These are phyloP conservation scores for Leccinum ponderosum DNA, from an alignment of 1,284 basidiomycete species.

Conservation along the genomic window DNA sequence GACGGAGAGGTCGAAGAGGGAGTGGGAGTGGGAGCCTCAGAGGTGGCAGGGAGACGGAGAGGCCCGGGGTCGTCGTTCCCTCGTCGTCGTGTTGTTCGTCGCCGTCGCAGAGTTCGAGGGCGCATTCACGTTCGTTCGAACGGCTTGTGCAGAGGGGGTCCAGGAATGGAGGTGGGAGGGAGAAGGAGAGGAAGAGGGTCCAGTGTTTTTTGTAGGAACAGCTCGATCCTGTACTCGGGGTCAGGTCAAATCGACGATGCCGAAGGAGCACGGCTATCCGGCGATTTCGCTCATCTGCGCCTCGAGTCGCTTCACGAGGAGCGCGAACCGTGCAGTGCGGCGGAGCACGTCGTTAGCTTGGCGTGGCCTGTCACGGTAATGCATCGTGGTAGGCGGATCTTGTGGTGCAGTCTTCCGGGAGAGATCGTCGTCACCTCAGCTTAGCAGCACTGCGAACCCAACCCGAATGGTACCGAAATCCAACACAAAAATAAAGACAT, in stretches of 20 bases:
- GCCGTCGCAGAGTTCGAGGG: too few species aligned
- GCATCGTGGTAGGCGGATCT: conserved; percentile 82
- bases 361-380: conserved; percentile 54
- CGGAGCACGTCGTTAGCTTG: conserved; percentile 82
- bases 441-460: background rate
- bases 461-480: background rate
- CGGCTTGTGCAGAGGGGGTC: too few species aligned
- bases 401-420: conserved; percentile 65
- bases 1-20: too few species aligned
- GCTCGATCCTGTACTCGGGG: conserved; percentile 49
- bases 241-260: conserved; percentile 1
- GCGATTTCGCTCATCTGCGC: conserved; percentile 74
- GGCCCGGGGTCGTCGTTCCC: too few species aligned
- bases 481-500: too few species aligned
- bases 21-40: too few species aligned
- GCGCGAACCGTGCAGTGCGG: conserved; percentile 79
- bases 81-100: too few species aligned
- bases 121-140: too few species aligned
- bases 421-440: background rate
- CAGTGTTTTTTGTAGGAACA: conserved; percentile 88
- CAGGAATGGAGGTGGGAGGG: too few species aligned
- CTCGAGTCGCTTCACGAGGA: conserved; percentile 78
- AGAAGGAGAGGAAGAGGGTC: conserved; percentile 33
- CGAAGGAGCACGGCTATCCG: conserved; percentile 6
- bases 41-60: too few species aligned